These are phyloP conservation scores for Babjeviella inositovora DNA, from an alignment of 805 yeast genomes.

Conservation along the genomic window DNA sequence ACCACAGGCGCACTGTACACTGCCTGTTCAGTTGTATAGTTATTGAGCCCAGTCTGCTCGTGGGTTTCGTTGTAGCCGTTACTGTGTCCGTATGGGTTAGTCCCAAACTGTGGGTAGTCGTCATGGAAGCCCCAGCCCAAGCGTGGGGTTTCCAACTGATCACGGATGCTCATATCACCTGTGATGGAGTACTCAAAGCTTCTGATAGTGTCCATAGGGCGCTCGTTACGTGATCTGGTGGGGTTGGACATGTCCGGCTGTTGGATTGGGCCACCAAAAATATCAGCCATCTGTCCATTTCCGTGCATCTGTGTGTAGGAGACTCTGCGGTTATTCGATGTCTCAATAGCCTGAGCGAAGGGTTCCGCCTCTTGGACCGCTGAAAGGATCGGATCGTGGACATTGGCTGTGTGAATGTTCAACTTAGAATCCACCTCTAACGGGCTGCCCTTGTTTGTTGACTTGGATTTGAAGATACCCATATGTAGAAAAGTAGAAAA, in stretches of 20 bases:
- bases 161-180: conserved; percentile 68
- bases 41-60: too few species aligned
- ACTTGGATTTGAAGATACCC: too few species aligned
- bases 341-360: conserved; percentile 43
- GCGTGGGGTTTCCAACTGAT: conserved; percentile 62
- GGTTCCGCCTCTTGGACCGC: conserved; percentile 97
- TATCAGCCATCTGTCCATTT: conserved; percentile 66
- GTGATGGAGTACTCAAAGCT: conserved; percentile 89
- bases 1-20: conserved; percentile 46
- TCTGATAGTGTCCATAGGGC: conserved; percentile 93
- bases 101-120: conserved; percentile 20
- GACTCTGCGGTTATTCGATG: conserved; percentile 10
- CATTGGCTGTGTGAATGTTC: conserved; percentile 51
- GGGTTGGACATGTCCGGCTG: conserved; percentile 89
- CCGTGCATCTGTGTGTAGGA: too few species aligned
- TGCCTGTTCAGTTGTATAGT: conserved; percentile 38
- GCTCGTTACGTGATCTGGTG: conserved; percentile 81
- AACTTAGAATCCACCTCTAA: too few species aligned
- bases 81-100: conserved; percentile 5
- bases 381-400: conserved; percentile 79
- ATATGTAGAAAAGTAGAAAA: too few species aligned
- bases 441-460: too few species aligned
- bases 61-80: too few species aligned
- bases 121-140: conserved; percentile 64
- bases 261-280: conserved; percentile 69